Base-by-base conservation (phyloP, 164 flowering plant genomes). In the Cinnamomum chago region DNA sequence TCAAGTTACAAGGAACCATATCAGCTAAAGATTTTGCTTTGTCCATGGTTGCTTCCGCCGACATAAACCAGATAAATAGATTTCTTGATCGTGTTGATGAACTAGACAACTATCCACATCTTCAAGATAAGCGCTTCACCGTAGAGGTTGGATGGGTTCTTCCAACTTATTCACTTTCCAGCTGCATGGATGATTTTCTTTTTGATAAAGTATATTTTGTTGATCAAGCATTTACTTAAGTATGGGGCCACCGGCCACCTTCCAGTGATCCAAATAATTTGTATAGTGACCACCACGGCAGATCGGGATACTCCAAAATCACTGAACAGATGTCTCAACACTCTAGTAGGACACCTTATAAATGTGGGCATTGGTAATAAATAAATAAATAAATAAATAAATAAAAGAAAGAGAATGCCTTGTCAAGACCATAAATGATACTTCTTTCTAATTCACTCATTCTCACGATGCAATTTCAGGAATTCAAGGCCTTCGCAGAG, bases 41-140 rank as follows among this genome's bases (percentile, higher is more conserved):
- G 78, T 96, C 97, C 23, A 83, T 94, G 93, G 92, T 96, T 81
- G 97, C 97, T 77, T 88, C 99, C 68, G 99, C 99, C 30, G 98
- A 94, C 77, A 83, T 90, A 84, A 85, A 77, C 67, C 91, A 90
- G 65, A 77, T 93, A 71, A 75, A 81, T 82, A 86, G 74, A 76
- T 86, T 96, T 76, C 90, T 96, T 68, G 85, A 84, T 75, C 86
- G 84, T 70, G 97, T 86, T 71, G 97, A 94, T 22, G 82, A 89
- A 60, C 66, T 96, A 52, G 62, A 80, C 70, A 75, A 82, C 3
- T 76, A 84, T 47, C 88, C 90, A 23, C 84, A 72, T 72, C 83
- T 94, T 35, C 82, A 67, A 27, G 83, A 86, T 27, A 40, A 84
- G 3, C 90, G 84, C 60, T 84, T 96, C 28, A 84, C 91, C 23